Evolutionary conservation across 176 grass and related monocot genomes (phyloP), one percentile per base, ranked within the genome.

Genomic region (Rhynchospora pubera): DNA sequence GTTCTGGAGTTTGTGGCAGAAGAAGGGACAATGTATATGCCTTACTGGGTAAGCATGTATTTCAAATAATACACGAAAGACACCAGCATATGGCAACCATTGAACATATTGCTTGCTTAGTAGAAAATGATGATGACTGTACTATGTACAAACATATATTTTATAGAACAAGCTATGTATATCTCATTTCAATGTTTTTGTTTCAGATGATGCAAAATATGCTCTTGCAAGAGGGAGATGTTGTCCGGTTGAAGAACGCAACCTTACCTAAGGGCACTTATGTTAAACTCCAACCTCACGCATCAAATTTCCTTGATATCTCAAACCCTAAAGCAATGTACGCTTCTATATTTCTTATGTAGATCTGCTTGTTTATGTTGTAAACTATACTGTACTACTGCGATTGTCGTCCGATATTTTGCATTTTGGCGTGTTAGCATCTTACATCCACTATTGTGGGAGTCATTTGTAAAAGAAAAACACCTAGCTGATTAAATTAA

Each of bases 141-240:
- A 10, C 68, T 46, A 62, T 44, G 10, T 77, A 30, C 6, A 78
- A 30, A 39, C 67, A 83, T 55, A 42, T 44, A 50, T 71, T 82
- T 23, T 79, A 80, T 90, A 23, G 14, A 74, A 62, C 79, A 60
- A 80, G 52, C 22, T 15, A 52, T 68, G 22, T 28, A 65, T 84
- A 18, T 68, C 13, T 34, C 3, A 34, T 80, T 34, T 79, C n/a
- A 13, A 32, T 68, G 52, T 64, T 87, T 62, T 83, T 51, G 64
- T 32, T 83, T 12, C 84, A 98, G 96, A 93, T 95, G 96, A 98
- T 98, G 92, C 90, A 95, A 91, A 98, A 98, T 91, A 91, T 98
- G 91, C 90, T 98, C 84, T 89, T 98, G 81, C 58, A 91, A 93
- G 96, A 93, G 70, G 92, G 96, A 85, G 90, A 93, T 12, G 69